Evolutionary conservation across 768 basidiomycete species (phyloP), one percentile per base, ranked within the genome.

Genomic region (Rubroboletus satanas): DNA sequence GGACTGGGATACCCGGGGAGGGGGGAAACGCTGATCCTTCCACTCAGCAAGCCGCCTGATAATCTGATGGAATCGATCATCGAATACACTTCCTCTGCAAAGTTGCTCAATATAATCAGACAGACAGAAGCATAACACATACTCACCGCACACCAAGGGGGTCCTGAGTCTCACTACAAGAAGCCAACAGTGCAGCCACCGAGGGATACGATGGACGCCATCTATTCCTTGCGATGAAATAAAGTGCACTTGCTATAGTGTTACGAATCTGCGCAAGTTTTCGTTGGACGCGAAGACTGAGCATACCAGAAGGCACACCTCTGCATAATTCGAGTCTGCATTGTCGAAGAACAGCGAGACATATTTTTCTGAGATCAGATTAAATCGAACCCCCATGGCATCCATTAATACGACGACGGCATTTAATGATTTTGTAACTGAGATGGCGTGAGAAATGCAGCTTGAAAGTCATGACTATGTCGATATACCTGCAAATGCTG

Each of bases 1-100:
- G 9, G 93, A 96, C 65, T 93, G 88, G 57, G 81, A 86, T 54
- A 90, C 90, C 54, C 90, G 81, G 1, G 93, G 93, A 50, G 93
- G 92, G 28, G 92, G 83, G 26, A 94, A 80, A 36, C 93, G 83
- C 59, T 89, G 79, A 54, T 80, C 78, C 66, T 84, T 85, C 88
- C 85, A 90, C 54, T 75, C 69, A 1, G 85, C 83, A 44, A 97
- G 71, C 36, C 83, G 75, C 23, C 66, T 68, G 41, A 85, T 67
- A 49, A 91, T 81, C n/a, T 75, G 68, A 35, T 78, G 66, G 44
- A 93, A 73, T 54, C 76, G 82, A 21, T 75, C 72, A 52, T 82
- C 74, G 67, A 88, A 85, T 49, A 77, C 74, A 7, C 81, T 74
- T 44, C 79, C 71, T 14, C 87, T 88, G 58, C 3, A 45, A 38